Base-by-base conservation (phyloP, 176 grass and related monocot genomes). In the Oryza glaberrima region DNA sequence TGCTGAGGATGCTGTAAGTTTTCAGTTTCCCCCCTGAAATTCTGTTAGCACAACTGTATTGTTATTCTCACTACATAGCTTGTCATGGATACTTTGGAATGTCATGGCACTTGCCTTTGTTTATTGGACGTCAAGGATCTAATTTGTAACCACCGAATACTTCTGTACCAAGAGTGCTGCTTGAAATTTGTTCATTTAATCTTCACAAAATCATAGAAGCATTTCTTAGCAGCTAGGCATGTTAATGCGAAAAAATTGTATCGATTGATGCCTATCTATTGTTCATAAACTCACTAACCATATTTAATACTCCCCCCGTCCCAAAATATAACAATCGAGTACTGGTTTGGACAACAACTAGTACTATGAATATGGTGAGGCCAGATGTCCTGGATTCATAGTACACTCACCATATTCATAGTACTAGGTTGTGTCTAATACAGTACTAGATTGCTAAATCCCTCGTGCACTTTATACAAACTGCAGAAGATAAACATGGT, bases 1-100 rank as follows among this genome's bases (percentile, higher is more conserved):
- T 64, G 89, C 91, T 78, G 93, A 98, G 86, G 91, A 98, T 68
- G 96, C 93, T 65, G 96, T 98, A 94, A 85, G 89, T 77, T 83
- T 32, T 80, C 12, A 30, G 30, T 32, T 32, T 32, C 30, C 30
- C 30, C 30, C 30, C 30, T 32, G 30, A 32, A 32, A 32, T 32
- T 32, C 30, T 32, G 30, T 0, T 32, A 32, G 30, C 30, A 32
- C 0, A 32, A 32, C 30, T 32, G 30, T 32, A 32, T 0, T 32
- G 30, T 32, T 32, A 32, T 32, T 32, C 30, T 32, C 30, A 32
- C 30, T 32, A 32, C 30, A 32, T 32, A 32, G 30, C 30, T 32
- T 32, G 30, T 32, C 30, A 32, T 32, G 30, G 30, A 32, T 32
- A 32, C 30, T 32, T 32, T 32, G 30, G 30, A 32, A 32, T 32